Base-by-base conservation (phyloP, 495 filamentous ascomycete genomes). In the Penicillium flavigenum region DNA sequence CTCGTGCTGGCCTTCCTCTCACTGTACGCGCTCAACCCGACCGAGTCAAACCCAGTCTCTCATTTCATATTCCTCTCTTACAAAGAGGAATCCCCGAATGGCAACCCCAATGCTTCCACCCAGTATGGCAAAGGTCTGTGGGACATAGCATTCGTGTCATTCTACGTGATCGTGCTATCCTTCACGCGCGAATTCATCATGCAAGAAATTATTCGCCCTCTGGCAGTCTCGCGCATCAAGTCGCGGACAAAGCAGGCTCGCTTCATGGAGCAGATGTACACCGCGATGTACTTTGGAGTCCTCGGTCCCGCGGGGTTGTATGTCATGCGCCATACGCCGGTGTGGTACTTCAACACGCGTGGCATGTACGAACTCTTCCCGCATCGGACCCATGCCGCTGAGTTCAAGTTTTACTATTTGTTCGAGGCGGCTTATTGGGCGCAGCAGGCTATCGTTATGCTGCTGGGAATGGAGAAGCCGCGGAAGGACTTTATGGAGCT, bases 261-360 rank as follows among this genome's bases (percentile, higher is more conserved):
- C 31, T 96, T 91, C 76, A 92, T 95, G 88, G 92, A 96, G 70
- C 92, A 96, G 72, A 80, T 86, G 69, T 96, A 96, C 74, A 93
- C 91, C 8, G 91, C 88, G 24, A 75, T 96, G 22, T 96, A 96
- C 76, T 95, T 94, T 63, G 83, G 70, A n/a, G 41, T 92, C 57
- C 79, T 90, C 36, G 89, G 89, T 4, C 90, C 91, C 1, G 80
- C 78, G 19, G 92, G 92, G 16, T 67, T 96, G 65, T 96, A 86
- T 61, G 88, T 96, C 54, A 96, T 96, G 92, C 84, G 77, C 47
- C 76, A 80, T 41, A 88, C 88, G 14, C 89, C 91, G 0, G 81
- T 96, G 4, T 96, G 92, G 92, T 96, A 95, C 68, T 96, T 96
- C 77, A 87, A 92, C 65, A 92, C 87, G 6, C 59, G 54, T 20